phyloP scores from a whole-genome alignment of 352 stramenopile genomes.

The Phytophthora uliginosa region DNA sequence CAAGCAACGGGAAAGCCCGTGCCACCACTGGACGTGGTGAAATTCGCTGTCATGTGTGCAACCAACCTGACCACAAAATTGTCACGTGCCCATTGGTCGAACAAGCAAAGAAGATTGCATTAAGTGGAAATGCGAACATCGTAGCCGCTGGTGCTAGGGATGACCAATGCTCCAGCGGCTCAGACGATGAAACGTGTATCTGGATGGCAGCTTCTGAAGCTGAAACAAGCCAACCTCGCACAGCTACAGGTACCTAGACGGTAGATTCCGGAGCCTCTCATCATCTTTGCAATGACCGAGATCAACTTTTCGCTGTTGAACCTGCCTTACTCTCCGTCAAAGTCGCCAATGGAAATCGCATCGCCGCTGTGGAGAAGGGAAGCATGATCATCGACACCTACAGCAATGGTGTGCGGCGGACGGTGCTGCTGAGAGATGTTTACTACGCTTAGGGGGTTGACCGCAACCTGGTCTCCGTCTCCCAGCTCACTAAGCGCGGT shows the following conservation, averaged over 20 bases:
- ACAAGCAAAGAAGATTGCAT: constrained; percentile 1
- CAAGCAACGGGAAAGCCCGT: background rate
- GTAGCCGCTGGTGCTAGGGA: background rate
- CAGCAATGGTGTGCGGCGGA: background rate
- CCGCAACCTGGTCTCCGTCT: background rate
- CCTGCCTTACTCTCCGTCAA: background rate
- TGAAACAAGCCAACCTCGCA: background rate
- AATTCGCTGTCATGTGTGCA: constrained; percentile 1
- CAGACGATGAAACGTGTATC: background rate
- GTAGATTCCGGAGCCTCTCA: background rate
- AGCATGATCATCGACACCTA: background rate
- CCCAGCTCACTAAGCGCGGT: background rate
- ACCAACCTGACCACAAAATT: constrained; percentile 1
- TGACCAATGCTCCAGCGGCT: background rate
- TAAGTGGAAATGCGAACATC: background rate
- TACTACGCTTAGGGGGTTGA: background rate
- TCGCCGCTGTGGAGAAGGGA: background rate
- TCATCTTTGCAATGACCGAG: background rate
- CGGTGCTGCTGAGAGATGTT: background rate
- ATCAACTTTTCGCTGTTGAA: background rate
- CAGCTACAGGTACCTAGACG: background rate
- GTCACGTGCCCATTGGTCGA: constrained; percentile 4
- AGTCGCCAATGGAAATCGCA: background rate
- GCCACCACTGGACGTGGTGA: background rate
- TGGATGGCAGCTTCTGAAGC: background rate